Evolutionary conservation across 1,139 yeast genomes (phyloP).

Genomic region (Pichia sp.): DNA sequence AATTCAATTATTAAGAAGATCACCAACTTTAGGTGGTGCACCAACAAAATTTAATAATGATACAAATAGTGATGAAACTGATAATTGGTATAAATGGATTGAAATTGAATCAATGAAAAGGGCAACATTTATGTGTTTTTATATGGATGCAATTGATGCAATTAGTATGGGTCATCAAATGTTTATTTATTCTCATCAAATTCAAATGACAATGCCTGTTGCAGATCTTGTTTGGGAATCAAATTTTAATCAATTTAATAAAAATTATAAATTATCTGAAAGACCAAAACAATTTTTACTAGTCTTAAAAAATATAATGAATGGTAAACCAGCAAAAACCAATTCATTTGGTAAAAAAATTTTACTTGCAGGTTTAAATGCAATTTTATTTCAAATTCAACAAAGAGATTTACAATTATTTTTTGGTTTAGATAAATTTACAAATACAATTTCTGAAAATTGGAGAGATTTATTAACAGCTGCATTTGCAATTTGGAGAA

Average conservation of each 20-base stretch:
- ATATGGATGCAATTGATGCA: slow-evolving; percentile 74
- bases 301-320: slow-evolving; percentile 50
- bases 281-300: slow-evolving; percentile 41
- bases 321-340: slow-evolving; percentile 40
- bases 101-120: slow-evolving; percentile 71
- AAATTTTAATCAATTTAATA: slow-evolving; percentile 17
- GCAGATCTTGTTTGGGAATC: slow-evolving; percentile 73
- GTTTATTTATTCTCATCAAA: slow-evolving; percentile 62
- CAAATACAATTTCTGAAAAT: slow-evolving; percentile 35
- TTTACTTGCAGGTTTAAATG: slow-evolving; percentile 61
- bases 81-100: slow-evolving; percentile 41
- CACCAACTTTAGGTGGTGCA: slow-evolving; percentile 53
- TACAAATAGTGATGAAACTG: slow-evolving; percentile 17
- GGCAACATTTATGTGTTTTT: slow-evolving; percentile 73
- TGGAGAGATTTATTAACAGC: slow-evolving; percentile 59
- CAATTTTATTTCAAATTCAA: slow-evolving; percentile 69
- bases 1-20: slow-evolving; percentile 46
- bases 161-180: slow-evolving; percentile 73
- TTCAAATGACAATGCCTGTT: slow-evolving; percentile 73
- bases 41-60: slow-evolving; percentile 30
- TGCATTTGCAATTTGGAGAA: slow-evolving; percentile 44
- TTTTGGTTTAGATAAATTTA: slow-evolving; percentile 30
- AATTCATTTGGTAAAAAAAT: slow-evolving; percentile 53
- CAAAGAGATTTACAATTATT: slow-evolving; percentile 54
- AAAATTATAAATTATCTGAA: slow-evolving; percentile 17